These are phyloP conservation scores for Saccharum spontaneum DNA, from an alignment of 176 grass and related monocot species.

Conservation along the genomic window DNA sequence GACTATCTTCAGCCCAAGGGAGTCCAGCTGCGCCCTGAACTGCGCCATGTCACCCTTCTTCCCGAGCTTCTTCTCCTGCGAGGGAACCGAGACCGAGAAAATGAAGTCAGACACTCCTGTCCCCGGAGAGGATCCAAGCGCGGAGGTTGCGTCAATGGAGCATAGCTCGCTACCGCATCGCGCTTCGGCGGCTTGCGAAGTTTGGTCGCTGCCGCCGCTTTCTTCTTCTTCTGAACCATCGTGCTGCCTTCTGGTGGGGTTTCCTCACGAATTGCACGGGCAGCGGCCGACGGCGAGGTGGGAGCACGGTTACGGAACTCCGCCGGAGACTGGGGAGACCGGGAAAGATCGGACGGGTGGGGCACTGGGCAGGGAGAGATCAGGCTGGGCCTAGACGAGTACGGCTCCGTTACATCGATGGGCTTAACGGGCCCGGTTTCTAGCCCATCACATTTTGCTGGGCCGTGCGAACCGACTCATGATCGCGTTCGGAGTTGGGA, in stretches of 20 bases:
- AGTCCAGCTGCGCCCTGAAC: conserved; percentile 68
- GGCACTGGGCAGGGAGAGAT: not conserved
- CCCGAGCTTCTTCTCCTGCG: conserved; percentile 68
- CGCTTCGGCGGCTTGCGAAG: conserved; percentile 48
- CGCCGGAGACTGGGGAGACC: not conserved
- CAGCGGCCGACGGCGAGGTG: not conserved
- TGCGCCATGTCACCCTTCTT: conserved; percentile 69
- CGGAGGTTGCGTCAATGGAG: not conserved
- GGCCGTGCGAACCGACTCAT: not conserved
- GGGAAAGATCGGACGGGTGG: conserved; percentile 4
- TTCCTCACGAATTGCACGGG: not conserved
- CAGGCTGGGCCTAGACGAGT: not conserved
- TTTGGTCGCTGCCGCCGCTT: conserved; percentile 27
- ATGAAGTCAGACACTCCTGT: not conserved
- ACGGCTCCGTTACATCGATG: not conserved
- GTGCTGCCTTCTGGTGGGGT: not conserved
- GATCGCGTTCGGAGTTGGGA: not conserved
- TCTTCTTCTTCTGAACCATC: conserved; percentile 59
- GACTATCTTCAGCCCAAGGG: conserved; percentile 66
- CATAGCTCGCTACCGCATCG: conserved; percentile 19
- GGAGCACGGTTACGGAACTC: not conserved
- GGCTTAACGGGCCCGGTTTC: not conserved
- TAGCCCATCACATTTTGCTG: not conserved
- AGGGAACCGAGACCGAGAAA: not conserved
- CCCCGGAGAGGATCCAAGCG: not conserved